Base-by-base conservation (phyloP, 768 basidiomycete genomes). In the Tubosaeta sp. region DNA sequence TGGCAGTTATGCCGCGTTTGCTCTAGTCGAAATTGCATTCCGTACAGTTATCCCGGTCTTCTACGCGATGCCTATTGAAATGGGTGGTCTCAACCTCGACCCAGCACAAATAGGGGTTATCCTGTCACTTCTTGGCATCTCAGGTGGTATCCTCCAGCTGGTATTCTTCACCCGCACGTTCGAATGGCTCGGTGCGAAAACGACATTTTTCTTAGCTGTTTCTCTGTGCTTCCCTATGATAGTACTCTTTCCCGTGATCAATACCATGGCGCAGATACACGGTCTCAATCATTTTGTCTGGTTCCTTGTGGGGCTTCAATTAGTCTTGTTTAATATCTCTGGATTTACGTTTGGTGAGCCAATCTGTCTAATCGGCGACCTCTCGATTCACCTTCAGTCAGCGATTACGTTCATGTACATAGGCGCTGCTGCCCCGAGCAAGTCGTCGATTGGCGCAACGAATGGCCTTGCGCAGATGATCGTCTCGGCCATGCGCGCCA, bases 351-450 rank as follows among this genome's bases (percentile, higher is more conserved):
- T 76, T 53, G 81, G 85, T 83, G 50, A 59, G 83, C 63, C 21
- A 4, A 0, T 16, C 6, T 21, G 12, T 24, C n/a, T 24, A 32
- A 1, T 50, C 24, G 16, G 21, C 25, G 29, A 16, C 32, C 35
- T 56, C n/a, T 51, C 30, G 29, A 19, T 36, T 11, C 3, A 18
- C 13, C 10, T 40, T 30, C 11, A 57, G 44, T n/a, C 45, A 87
- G 87, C 81, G 14, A 76, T 82, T 30, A 72, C 85, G 32, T 86
- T 87, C 66, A 86, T 89, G 46, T 86, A 78, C 59, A 81, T 90
- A 49, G 71, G 76, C 39, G 77, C 79, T 27, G 75, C 86, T 24
- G 72, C 87, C 0, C 86, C 86, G n/a, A 85, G 84, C 61, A 74
- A 75, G 51, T 77, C 78, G 14, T 80, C 84, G 9, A 73, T 88